Conservation (phyloP, 2,329 filamentous ascomycete species). For the Alternaria viburni region DNA sequence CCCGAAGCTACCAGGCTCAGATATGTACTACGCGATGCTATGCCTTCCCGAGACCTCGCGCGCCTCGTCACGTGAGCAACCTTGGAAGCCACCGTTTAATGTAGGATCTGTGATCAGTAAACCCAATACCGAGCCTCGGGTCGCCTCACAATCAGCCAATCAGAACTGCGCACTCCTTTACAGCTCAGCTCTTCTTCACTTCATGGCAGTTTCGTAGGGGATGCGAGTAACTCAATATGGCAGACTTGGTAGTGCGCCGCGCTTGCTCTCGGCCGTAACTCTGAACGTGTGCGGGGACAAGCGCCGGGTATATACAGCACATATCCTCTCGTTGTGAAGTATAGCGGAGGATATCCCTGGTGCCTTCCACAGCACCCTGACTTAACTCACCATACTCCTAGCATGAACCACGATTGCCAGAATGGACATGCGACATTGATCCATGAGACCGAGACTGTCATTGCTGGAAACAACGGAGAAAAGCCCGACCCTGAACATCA, state of each 20-base stretch:
- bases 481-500: background rate
- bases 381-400: background rate
- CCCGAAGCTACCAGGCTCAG: background rate
- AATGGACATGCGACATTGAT: background rate
- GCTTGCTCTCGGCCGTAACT: background rate
- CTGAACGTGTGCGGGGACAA: background rate
- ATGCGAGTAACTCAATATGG: background rate
- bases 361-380: background rate
- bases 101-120: constrained; percentile 3
- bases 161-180: background rate
- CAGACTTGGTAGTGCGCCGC: background rate
- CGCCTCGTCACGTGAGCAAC: background rate
- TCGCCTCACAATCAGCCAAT: background rate
- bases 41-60: background rate
- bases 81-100: background rate
- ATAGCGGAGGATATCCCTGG: background rate
- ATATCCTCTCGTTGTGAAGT: background rate
- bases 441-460: background rate
- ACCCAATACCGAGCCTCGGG: background rate
- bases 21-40: background rate
- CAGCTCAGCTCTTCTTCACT: background rate
- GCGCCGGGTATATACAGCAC: background rate
- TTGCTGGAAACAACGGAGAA: background rate
- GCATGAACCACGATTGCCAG: background rate
- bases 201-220: background rate